Percentiles rank a stretch among this genome's conserved stretches.
Conservation (phyloP, 345 rosid species). For the Viola odorata region DNA sequence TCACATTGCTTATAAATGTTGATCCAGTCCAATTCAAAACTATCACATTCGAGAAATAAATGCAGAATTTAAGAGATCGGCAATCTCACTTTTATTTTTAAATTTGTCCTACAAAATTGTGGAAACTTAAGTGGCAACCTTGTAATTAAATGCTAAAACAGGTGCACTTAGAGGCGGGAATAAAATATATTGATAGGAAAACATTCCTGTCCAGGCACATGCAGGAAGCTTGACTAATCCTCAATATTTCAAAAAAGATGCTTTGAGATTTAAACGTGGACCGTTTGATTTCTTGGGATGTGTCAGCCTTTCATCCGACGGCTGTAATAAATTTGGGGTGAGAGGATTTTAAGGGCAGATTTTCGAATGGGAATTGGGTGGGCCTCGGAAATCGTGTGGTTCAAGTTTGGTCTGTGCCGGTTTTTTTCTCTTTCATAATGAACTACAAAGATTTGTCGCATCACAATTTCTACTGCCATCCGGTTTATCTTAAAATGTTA, state of each 20-base stretch:
- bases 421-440: neutral
- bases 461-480: no score
- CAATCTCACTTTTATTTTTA: no score
- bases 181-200: neutral
- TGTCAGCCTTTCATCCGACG: slow-evolving; percentile 18
- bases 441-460: neutral
- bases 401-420: slow-evolving; percentile 4
- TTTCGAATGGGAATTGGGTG: neutral
- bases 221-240: neutral
- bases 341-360: no score
- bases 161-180: neutral
- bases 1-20: no score
- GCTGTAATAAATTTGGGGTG: neutral
- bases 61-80: neutral
- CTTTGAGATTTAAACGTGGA: slow-evolving; percentile 17
- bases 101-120: no score
- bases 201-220: neutral
- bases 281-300: slow-evolving; percentile 32
- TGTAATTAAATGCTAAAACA: neutral
- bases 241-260: neutral
- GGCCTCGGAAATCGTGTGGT: slow-evolving; percentile 31
- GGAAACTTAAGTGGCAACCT: neutral
- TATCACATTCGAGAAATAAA: neutral
- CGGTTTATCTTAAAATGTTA: no score
- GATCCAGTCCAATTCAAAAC: no score